phyloP scores from a whole-genome alignment of 2,329 filamentous ascomycete genomes.

The Aureobasidium sp. region DNA sequence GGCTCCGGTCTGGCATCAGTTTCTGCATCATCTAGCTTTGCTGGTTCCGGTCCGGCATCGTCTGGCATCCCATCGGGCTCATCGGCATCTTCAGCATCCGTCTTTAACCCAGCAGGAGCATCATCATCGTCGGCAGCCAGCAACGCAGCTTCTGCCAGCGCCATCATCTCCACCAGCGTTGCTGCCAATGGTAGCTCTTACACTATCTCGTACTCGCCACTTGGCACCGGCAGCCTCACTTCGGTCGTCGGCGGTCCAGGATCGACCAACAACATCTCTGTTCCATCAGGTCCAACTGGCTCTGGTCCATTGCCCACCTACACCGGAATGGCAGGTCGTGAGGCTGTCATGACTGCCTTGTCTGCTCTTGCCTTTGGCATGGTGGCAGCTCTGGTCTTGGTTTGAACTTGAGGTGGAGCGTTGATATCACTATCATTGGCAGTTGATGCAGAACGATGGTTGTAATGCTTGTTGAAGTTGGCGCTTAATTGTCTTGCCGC shows the following conservation, averaged over 20 bases:
- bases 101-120: not conserved
- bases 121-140: not conserved
- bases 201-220: slow-evolving; percentile 11
- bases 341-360: not conserved
- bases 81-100: not conserved
- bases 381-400: not conserved
- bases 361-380: slow-evolving; percentile 5
- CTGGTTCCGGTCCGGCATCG: slow-evolving; percentile 1
- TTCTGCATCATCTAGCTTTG: slow-evolving; percentile 1
- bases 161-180: not conserved
- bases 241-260: slow-evolving; percentile 1
- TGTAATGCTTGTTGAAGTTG: slow-evolving; percentile 3
- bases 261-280: slow-evolving; percentile 12
- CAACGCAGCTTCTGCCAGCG: not conserved
- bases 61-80: not conserved
- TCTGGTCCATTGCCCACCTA: not conserved
- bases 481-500: not conserved
- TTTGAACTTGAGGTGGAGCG: not conserved
- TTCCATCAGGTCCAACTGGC: not conserved
- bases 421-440: not conserved
- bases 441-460: not conserved
- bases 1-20: slow-evolving; percentile 8
- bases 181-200: slow-evolving; percentile 8
- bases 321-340: slow-evolving; percentile 9
- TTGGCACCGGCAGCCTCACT: slow-evolving; percentile 13